These are phyloP conservation scores for Colletotrichum sp. DNA, from an alignment of 2,329 filamentous ascomycete genomes.

Conservation along the genomic window DNA sequence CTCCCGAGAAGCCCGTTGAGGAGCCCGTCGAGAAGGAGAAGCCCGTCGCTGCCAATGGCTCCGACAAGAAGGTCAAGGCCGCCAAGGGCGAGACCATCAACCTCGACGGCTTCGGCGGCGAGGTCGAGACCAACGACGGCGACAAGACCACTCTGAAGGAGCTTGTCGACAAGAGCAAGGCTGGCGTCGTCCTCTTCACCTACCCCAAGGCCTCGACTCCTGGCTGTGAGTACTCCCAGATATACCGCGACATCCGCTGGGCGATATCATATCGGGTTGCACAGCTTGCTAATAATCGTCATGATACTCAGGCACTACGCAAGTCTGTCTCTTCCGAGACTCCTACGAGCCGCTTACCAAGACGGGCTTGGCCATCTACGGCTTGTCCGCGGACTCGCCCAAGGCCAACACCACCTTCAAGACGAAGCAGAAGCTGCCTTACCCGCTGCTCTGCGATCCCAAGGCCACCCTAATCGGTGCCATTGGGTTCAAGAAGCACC, in stretches of 20 bases:
- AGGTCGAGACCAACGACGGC: slow-evolving; percentile 87
- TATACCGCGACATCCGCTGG: not conserved
- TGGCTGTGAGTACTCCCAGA: slow-evolving; percentile 73
- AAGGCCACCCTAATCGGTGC: slow-evolving; percentile 76
- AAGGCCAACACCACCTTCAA: slow-evolving; percentile 95
- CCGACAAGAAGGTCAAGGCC: slow-evolving; percentile 44
- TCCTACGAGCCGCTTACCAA: slow-evolving; percentile 76
- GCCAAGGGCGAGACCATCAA: slow-evolving; percentile 60
- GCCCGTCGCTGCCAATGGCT: slow-evolving; percentile 34
- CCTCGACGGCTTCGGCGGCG: slow-evolving; percentile 67
- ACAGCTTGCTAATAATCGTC: not conserved
- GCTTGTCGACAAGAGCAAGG: slow-evolving; percentile 82
- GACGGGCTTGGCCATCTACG: slow-evolving; percentile 85
- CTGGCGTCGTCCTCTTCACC: slow-evolving; percentile 90
- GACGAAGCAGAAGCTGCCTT: slow-evolving; percentile 88
- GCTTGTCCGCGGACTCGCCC: slow-evolving; percentile 84
- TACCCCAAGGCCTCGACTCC: slow-evolving; percentile 95
- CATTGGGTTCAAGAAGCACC: slow-evolving; percentile 87
- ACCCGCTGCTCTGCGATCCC: slow-evolving; percentile 86
- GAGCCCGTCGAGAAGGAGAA: slow-evolving; percentile 13
- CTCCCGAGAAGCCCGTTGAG: slow-evolving; percentile 31
- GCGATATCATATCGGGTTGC: not conserved
- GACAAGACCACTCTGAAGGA: slow-evolving; percentile 78
- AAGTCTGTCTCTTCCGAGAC: slow-evolving; percentile 94
- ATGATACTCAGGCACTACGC: slow-evolving; percentile 74